Evolutionary conservation across 495 filamentous ascomycete genomes (phyloP), one percentile per base, ranked within the genome.

Genomic region (Neurospora sp.): DNA sequence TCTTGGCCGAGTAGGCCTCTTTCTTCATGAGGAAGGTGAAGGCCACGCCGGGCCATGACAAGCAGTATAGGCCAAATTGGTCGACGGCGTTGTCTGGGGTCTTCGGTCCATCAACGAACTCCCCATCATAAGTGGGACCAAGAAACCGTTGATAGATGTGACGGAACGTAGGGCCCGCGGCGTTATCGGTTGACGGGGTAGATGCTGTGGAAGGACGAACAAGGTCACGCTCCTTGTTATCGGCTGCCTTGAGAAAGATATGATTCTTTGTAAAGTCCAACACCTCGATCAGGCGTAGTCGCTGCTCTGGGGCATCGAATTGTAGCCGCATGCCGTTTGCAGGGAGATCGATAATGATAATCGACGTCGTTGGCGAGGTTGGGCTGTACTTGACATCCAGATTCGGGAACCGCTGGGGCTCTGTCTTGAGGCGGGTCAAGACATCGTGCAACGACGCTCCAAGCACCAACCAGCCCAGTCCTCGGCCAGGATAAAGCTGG

Each of bases 241-340:
- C 91, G 70, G 90, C 89, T 12, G 78, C 78, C 80, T 97, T 95
- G 82, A 98, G 93, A 40, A 89, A 88, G 53, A 98, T 87, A 40
- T 88, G 87, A 42, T 88, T 92, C 79, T 94, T 95, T n/a, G 91
- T 89, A 74, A 99, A 98, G 78, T 98, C 94, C 27, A 93, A 81
- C 22, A 98, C 87, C 80, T 99, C 96, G 77, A 99, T 93, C 69
- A 99, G 81, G 1, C 96, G 91, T 18, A 99, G 84, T 53, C 94
- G 88, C 82, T 99, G 96, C 76, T 97, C 94, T 3, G 93, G 90
- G 0, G 95, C 96, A 78, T 99, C 96, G 76, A 99, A 99, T 37
- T 92, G 93, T 69, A 98, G 83, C 14, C 95, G 92, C 37, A 99
- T 76, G 22, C 96, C 96, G 81, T 98, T 98, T 7, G 87, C 86